A percentile compares a stretch with the other conserved stretches of the same genome.
phyloP scores from a whole-genome alignment of 23 red algal species.

The Gracilaria domingensis region DNA sequence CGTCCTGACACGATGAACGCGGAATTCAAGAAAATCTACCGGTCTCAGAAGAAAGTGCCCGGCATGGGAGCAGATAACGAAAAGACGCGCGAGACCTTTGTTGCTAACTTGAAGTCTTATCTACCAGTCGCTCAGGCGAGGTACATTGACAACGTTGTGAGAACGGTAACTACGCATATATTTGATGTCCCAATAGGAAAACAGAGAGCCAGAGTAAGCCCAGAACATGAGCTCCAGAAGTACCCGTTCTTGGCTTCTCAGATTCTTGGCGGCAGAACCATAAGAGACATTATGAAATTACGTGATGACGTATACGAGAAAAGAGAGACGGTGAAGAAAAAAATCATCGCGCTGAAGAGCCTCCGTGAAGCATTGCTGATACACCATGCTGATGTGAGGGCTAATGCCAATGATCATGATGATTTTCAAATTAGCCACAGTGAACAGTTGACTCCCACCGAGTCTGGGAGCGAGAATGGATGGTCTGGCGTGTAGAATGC shows the following conservation, averaged over 20 bases:
- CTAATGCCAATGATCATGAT: neutral
- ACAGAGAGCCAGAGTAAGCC: neutral
- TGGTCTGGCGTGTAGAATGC: neutral
- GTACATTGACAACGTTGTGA: slow-evolving; percentile 35
- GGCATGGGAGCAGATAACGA: slow-evolving; percentile 18
- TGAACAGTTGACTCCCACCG: neutral
- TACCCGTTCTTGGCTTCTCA: slow-evolving; percentile 3
- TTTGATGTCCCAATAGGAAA: slow-evolving; percentile 22
- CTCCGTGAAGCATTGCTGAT: slow-evolving; percentile 15
- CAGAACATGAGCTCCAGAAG: neutral
- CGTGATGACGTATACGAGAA: slow-evolving; percentile 25
- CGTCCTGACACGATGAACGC: slow-evolving; percentile 29
- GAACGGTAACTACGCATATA: slow-evolving; percentile 46
- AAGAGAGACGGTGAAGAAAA: neutral
- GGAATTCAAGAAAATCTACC: neutral
- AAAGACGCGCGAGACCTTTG: slow-evolving; percentile 2
- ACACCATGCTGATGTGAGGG: neutral
- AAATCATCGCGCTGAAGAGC: slow-evolving; percentile 4
- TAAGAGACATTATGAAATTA: slow-evolving; percentile 34
- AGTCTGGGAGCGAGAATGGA: neutral
- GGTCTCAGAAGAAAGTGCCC: neutral
- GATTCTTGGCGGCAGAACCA: neutral
- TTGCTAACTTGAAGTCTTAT: neutral
- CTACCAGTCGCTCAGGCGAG: slow-evolving; percentile 30
- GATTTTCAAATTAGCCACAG: neutral